Evolutionary conservation across 148 eudicot genomes (phyloP).

Genomic region (Heliosperma pusillum): DNA sequence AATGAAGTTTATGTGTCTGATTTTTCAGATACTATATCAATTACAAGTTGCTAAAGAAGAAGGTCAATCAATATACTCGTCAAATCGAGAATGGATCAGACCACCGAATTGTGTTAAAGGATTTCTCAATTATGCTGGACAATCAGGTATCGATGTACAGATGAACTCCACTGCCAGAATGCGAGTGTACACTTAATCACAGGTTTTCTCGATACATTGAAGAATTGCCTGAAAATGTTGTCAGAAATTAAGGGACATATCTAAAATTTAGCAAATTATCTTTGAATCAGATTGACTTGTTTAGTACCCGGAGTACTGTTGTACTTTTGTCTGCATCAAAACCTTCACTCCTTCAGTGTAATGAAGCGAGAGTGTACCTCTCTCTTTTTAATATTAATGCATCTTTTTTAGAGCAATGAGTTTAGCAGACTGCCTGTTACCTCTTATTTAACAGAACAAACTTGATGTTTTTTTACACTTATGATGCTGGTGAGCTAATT

Average conservation of each 20-base stretch:
- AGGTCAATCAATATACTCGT: constrained; percentile 53
- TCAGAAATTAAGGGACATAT: neutral
- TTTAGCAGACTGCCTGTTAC: neutral
- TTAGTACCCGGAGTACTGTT: too few relatives aligned
- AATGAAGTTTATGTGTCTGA: neutral
- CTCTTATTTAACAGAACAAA: neutral
- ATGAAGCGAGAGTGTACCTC: too few relatives aligned
- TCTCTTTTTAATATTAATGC: too few relatives aligned
- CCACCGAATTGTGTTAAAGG: constrained; percentile 45
- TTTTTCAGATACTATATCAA: constrained; percentile 54
- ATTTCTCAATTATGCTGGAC: constrained; percentile 57
- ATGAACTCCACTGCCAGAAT: neutral
- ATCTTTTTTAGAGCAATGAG: neutral
- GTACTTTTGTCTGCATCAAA: too few relatives aligned
- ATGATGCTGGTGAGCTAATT: too few relatives aligned
- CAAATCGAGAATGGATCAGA: constrained; percentile 43
- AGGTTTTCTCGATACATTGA: neutral
- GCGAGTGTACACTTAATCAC: neutral
- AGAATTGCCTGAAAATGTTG: neutral
- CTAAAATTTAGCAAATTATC: neutral
- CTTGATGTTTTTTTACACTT: too few relatives aligned
- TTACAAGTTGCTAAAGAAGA: constrained; percentile 66
- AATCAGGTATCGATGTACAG: constrained; percentile 40
- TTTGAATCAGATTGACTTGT: too few relatives aligned
- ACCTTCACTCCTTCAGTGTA: too few relatives aligned